Percentiles rank a stretch among this genome's conserved stretches.
Conservation (phyloP, 2,329 filamentous ascomycete genomes). For the Intubia oerlemansii region DNA sequence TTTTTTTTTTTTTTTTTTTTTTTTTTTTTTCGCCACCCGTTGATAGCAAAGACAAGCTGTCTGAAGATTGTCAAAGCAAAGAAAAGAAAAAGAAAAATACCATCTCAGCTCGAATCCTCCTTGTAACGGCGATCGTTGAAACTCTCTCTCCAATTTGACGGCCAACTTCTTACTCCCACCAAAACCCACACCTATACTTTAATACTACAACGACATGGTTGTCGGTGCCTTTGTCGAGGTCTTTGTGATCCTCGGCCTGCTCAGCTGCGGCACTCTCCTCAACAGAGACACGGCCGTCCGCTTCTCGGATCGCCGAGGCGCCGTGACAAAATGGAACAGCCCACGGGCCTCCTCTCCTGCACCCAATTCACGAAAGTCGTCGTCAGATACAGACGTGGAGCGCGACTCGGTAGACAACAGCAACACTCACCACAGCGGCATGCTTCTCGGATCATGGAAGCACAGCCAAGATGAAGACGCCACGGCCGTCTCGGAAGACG, state of each 20-base stretch:
- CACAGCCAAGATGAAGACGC: conserved; percentile 7
- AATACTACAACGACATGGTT: too few species aligned
- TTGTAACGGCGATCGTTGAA: too few species aligned
- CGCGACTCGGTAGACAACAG: too few species aligned
- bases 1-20: too few species aligned
- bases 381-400: too few species aligned
- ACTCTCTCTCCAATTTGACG: not conserved
- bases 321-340: conserved; percentile 9
- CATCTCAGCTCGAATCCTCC: not conserved
- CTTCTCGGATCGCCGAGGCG: conserved; percentile 5
- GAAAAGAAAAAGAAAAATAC: too few species aligned
- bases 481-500: not conserved
- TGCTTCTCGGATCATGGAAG: conserved; percentile 5
- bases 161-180: too few species aligned
- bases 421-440: not conserved
- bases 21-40: too few species aligned
- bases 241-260: conserved; percentile 34
- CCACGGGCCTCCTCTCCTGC: conserved; percentile 8
- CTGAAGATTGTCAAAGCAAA: too few species aligned
- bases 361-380: conserved; percentile 7
- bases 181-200: too few species aligned
- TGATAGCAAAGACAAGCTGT: too few species aligned
- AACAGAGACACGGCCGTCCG: conserved; percentile 23
- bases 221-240: conserved; percentile 37
- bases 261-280: conserved; percentile 39